Conservation (phyloP, 148 eudicot species). For the Chenopodium berlandieri region DNA sequence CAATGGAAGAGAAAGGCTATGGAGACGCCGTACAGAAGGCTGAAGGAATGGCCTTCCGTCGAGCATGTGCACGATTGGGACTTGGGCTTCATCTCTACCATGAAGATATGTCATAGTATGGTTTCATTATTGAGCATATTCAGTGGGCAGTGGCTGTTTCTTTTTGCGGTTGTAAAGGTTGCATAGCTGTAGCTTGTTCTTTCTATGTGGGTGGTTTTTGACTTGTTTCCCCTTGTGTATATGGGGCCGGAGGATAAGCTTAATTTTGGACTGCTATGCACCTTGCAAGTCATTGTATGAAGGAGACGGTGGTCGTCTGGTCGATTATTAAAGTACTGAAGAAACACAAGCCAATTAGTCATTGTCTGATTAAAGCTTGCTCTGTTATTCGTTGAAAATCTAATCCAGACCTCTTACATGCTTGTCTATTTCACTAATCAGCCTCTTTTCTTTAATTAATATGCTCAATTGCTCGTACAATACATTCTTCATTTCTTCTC, state of each 20-base stretch:
- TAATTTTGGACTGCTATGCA: not conserved
- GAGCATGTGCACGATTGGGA: constrained; percentile 98
- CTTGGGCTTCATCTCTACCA: constrained; percentile 95
- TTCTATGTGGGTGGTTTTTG: not conserved
- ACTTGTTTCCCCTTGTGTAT: not conserved
- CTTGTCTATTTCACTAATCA: not conserved
- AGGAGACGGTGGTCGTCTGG: not conserved
- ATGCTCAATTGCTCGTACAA: not conserved
- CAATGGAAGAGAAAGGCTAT: constrained; percentile 46
- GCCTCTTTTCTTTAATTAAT: not conserved
- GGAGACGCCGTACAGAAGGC: constrained; percentile 94
- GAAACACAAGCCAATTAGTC: not conserved
- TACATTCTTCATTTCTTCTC: not conserved
- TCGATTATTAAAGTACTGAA: constrained; percentile 8
- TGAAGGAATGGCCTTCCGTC: constrained; percentile 97
- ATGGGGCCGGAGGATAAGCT: not conserved
- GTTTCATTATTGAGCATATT: not conserved
- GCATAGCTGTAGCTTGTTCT: not conserved
- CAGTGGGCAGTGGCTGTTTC: not conserved
- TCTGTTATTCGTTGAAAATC: not conserved
- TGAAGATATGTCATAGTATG: constrained; percentile 57
- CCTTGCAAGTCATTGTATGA: not conserved
- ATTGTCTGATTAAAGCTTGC: not conserved
- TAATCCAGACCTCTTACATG: not conserved
- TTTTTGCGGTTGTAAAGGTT: not conserved